These are phyloP conservation scores for Cydonia oblonga DNA, from an alignment of 331 rosid genomes.

Conservation along the genomic window DNA sequence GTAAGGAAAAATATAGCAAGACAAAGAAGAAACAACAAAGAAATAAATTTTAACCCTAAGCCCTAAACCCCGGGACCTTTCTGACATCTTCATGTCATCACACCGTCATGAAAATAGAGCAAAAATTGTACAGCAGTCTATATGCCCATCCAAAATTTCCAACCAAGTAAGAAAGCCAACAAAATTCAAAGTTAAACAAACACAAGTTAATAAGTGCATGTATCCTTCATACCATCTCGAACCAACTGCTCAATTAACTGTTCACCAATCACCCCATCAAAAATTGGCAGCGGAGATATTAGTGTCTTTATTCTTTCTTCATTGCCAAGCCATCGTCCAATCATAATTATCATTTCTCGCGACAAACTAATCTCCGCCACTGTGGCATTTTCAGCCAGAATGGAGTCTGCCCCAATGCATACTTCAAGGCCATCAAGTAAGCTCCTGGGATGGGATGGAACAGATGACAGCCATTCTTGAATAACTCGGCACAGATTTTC, in stretches of 20 bases:
- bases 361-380: constrained; percentile 72
- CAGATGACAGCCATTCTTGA: constrained; percentile 43
- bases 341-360: constrained; percentile 48
- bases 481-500: constrained; percentile 57
- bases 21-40: constrained; percentile 4
- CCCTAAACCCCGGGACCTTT: not conserved
- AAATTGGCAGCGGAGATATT: constrained; percentile 31
- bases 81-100: not conserved
- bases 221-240: constrained; percentile 65
- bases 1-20: not conserved
- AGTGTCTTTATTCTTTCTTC: constrained; percentile 69
- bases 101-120: not conserved
- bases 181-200: not conserved
- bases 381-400: constrained; percentile 56
- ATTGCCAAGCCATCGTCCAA: constrained; percentile 85
- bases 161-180: not conserved
- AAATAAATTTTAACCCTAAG: not conserved
- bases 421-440: constrained; percentile 76
- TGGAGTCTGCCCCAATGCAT: constrained; percentile 70
- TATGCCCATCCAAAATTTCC: not conserved
- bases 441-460: constrained; percentile 72
- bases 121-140: not conserved
- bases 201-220: not conserved
- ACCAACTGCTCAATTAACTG: constrained; percentile 68
- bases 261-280: constrained; percentile 54